Percentiles rank a stretch among this genome's conserved stretches.
phyloP scores from a whole-genome alignment of 768 basidiomycete species.

The Suillus lakei region DNA sequence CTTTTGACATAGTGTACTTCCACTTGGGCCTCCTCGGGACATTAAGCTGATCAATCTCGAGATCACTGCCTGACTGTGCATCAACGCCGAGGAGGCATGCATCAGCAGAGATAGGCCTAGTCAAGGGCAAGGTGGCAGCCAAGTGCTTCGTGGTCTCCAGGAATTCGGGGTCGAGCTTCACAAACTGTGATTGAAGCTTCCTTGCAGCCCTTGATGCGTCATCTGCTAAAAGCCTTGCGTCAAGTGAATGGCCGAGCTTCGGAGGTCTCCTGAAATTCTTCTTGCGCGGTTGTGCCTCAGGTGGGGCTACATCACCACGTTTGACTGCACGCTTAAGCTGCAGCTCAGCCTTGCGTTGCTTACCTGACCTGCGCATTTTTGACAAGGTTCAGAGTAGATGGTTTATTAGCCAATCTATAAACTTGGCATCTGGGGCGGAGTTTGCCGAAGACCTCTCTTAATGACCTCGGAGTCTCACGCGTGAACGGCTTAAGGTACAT shows the following conservation, averaged over 20 bases:
- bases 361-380: slow-evolving; percentile 52
- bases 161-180: slow-evolving; percentile 61
- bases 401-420: no score
- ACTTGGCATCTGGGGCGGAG: no score
- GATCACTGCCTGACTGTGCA: neutral
- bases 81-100: slow-evolving; percentile 43
- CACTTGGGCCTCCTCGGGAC: slow-evolving; percentile 82
- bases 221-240: slow-evolving; percentile 21
- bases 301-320: slow-evolving; percentile 63
- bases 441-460: neutral
- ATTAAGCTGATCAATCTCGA: slow-evolving; percentile 10
- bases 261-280: slow-evolving; percentile 11
- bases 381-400: neutral
- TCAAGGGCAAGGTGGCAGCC: slow-evolving; percentile 56
- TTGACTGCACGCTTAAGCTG: slow-evolving; percentile 85
- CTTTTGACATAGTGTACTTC: slow-evolving; percentile 85
- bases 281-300: slow-evolving; percentile 39
- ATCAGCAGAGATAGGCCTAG: slow-evolving; percentile 57
- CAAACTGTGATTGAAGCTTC: slow-evolving; percentile 72
- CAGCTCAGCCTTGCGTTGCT: slow-evolving; percentile 71
- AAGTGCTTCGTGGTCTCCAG: slow-evolving; percentile 62
- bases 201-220: slow-evolving; percentile 47
- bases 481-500: neutral
- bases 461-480: neutral
- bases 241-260: slow-evolving; percentile 15